Evolutionary conservation across 441 rosid genomes (phyloP).

Genomic region (Gossypium trilobum): DNA sequence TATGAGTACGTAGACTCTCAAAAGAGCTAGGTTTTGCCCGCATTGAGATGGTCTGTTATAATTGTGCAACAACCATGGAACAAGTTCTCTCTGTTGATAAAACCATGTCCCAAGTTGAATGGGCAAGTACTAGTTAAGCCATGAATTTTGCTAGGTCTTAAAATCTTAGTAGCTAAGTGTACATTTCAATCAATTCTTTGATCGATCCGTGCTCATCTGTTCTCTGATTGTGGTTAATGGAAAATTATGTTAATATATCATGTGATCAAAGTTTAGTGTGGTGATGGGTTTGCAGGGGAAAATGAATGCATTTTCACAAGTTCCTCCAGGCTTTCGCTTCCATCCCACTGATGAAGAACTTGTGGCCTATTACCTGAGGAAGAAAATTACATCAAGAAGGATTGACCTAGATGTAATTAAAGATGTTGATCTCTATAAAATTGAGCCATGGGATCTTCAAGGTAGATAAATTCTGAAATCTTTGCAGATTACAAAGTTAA

Average conservation of each 20-base stretch:
- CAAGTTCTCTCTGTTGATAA: too few species aligned
- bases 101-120: not conserved
- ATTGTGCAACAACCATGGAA: too few species aligned
- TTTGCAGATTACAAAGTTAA: not conserved
- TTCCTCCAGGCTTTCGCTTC: conserved; percentile 62
- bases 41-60: too few species aligned
- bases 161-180: not conserved
- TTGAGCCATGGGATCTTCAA: conserved; percentile 73
- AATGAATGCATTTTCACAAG: conserved; percentile 41
- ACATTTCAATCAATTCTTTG: not conserved
- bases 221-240: too few species aligned
- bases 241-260: not conserved
- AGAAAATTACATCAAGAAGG: conserved; percentile 43
- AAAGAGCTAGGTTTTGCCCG: too few species aligned
- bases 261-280: not conserved
- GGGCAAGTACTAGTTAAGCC: not conserved
- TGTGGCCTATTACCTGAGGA: conserved; percentile 56
- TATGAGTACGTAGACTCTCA: too few species aligned
- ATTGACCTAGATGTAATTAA: conserved; percentile 12
- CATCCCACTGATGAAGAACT: conserved; percentile 28
- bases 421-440: conserved; percentile 25
- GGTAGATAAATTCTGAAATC: conserved; percentile 24
- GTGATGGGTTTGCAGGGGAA: not conserved
- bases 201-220: not conserved
- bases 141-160: not conserved